These are phyloP conservation scores for Aspergillus sp. DNA, from an alignment of 2,329 filamentous ascomycete species.

Conservation along the genomic window DNA sequence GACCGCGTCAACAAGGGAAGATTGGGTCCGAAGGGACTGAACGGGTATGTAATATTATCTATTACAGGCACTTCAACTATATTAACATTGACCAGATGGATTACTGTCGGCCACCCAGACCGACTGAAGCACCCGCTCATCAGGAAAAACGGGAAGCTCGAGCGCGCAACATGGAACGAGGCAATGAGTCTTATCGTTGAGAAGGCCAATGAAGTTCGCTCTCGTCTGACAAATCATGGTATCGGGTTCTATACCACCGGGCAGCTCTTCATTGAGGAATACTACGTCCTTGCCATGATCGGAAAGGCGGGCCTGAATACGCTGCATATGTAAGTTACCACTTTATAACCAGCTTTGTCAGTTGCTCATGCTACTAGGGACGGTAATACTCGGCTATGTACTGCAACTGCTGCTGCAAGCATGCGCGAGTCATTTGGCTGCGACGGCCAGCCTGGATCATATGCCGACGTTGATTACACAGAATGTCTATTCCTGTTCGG, in stretches of 20 bases:
- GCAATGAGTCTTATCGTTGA: slow-evolving; percentile 31
- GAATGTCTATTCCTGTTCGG: slow-evolving; percentile 33
- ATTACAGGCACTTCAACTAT: too few species aligned
- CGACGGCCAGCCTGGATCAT: slow-evolving; percentile 34
- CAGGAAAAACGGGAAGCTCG: slow-evolving; percentile 28
- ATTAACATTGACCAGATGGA: slow-evolving; percentile 16
- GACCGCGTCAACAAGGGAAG: slow-evolving; percentile 32
- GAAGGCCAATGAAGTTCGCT: slow-evolving; percentile 22
- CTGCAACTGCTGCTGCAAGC: slow-evolving; percentile 32
- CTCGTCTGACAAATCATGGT: slow-evolving; percentile 29
- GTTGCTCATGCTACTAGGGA: slow-evolving; percentile 19
- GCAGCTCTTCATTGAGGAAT: slow-evolving; percentile 35
- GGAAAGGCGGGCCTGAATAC: slow-evolving; percentile 35
- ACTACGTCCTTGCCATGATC: slow-evolving; percentile 33
- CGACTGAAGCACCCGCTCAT: slow-evolving; percentile 28
- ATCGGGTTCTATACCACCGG: slow-evolving; percentile 36
- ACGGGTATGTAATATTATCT: slow-evolving; percentile 16
- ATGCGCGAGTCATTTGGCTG: slow-evolving; percentile 35
- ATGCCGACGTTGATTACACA: slow-evolving; percentile 32
- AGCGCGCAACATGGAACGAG: slow-evolving; percentile 32
- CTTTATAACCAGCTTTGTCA: neutral
- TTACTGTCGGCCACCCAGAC: slow-evolving; percentile 21
- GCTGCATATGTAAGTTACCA: slow-evolving; percentile 27
- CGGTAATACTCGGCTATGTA: slow-evolving; percentile 36
- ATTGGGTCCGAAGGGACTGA: slow-evolving; percentile 29